A percentile compares a stretch with the other conserved stretches of the same genome.
Conservation (phyloP, 345 rosid species). For the Brassica napus region Da-Ae NC_063445.1:8204501-8205000, state of each 20-base stretch:
- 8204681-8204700: constrained; percentile 50
- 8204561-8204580: constrained; percentile 98
- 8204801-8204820: not conserved
- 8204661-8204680: not conserved
- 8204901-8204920: constrained; percentile 24
- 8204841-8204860: constrained; percentile 35
- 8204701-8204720: constrained; percentile 63
- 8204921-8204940: not conserved
- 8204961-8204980: not conserved
- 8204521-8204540: constrained; percentile 84
- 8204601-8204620: constrained; percentile 52
- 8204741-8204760: constrained; percentile 54
- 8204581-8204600: constrained; percentile 56
- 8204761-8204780: constrained; percentile 29
- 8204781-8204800: not conserved
- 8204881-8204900: constrained; percentile 28
- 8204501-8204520: constrained; percentile 90
- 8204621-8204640: not conserved
- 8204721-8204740: constrained; percentile 63
- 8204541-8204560: constrained; percentile 72
- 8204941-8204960: not conserved
- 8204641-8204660: not conserved
- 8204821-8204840: constrained; percentile 21
- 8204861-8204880: not conserved
- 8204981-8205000: not conserved